Base-by-base conservation (phyloP, 2,329 filamentous ascomycete genomes). In the Claviceps pusilla region DNA sequence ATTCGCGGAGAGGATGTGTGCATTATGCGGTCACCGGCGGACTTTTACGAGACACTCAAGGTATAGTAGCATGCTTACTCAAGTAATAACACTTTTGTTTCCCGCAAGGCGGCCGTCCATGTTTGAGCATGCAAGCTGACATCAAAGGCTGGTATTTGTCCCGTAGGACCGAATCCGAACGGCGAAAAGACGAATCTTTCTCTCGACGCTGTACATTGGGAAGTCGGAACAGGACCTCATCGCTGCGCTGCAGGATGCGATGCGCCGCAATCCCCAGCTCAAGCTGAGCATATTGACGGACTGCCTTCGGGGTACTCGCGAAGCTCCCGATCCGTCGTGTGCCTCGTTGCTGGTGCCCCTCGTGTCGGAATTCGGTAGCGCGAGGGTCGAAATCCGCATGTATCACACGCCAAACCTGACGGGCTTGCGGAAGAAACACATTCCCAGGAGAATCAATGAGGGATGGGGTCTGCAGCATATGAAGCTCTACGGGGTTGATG, bases 401-500 rank as follows among this genome's bases (percentile, higher is more conserved):
- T 98, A 94, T 65, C 93, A 98, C 69, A 98, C 93, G 0, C 93
- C 93, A 0, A 98, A 98, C 64, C 71, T 98, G 59, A 95, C 87
- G 3, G 93, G 93, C 0, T 62, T 94, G 55, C 80, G 84, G 51
- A 97, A 97, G 71, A 83, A 83, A 63, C 75, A 87, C 60, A 80
- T 97, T 2, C 93, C 93, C 0, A 87, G 82, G 65, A 79, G 93
- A 24, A 91, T 98, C 66, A 98, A 98, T 61, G 93, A 98, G 71
- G 93, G 93, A 19, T 98, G 93, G 93, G 93, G 93, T 1, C 71
- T 98, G 57, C 93, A 98, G 66, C 93, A 98, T 66, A 98, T 98
- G 91, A 98, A 98, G 76, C 75, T 98, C 0, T 98, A 98, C 62
- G 93, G 93, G 0, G 74, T 95, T 28, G 93, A 98, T 62, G 89